These are phyloP conservation scores for Trypanosoma rangeli DNA, from an alignment of 208 protist species.

Conservation along the genomic window DNA sequence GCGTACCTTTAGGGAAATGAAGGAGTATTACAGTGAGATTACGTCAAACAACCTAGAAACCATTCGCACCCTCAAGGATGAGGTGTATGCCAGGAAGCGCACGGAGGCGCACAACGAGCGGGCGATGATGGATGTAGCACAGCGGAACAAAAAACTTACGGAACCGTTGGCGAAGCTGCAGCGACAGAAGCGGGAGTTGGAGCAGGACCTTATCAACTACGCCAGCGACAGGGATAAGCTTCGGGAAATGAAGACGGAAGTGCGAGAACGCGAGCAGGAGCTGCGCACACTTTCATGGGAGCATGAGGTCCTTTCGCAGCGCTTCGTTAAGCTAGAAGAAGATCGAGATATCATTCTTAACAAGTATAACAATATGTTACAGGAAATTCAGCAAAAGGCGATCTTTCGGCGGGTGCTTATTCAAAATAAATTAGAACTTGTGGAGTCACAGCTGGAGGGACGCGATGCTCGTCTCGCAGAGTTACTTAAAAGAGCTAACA, in stretches of 20 bases:
- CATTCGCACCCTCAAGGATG: slow-evolving; percentile 97
- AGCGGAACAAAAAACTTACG: slow-evolving; percentile 96
- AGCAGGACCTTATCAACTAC: slow-evolving; percentile 91
- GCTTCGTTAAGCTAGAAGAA: slow-evolving; percentile 89
- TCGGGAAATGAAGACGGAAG: slow-evolving; percentile 65
- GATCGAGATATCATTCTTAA: slow-evolving; percentile 95
- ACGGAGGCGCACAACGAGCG: slow-evolving; percentile 96
- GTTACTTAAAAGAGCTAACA: slow-evolving; percentile 92
- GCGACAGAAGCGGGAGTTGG: slow-evolving; percentile 90
- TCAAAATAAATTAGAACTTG: slow-evolving; percentile 94
- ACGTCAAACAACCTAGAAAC: slow-evolving; percentile 98
- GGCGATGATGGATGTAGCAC: slow-evolving; percentile 97
- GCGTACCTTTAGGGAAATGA: slow-evolving; percentile 96
- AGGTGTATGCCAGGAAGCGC: slow-evolving; percentile 94
- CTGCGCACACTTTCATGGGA: slow-evolving; percentile 93
- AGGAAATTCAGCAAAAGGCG: slow-evolving; percentile 95
- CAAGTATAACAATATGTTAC: slow-evolving; percentile 94
- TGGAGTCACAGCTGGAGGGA: slow-evolving; percentile 92
- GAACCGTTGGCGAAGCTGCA: slow-evolving; percentile 94
- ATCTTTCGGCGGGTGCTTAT: slow-evolving; percentile 95
- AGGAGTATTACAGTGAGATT: slow-evolving; percentile 98
- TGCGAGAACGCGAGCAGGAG: slow-evolving; percentile 86
- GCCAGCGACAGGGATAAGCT: slow-evolving; percentile 88
- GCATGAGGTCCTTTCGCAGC: slow-evolving; percentile 95
- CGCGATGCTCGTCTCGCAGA: slow-evolving; percentile 93